A percentile compares a stretch with the other conserved stretches of the same genome.
Conservation (phyloP, 1,284 basidiomycete genomes). For the Tylopilus orsonianus region DNA sequence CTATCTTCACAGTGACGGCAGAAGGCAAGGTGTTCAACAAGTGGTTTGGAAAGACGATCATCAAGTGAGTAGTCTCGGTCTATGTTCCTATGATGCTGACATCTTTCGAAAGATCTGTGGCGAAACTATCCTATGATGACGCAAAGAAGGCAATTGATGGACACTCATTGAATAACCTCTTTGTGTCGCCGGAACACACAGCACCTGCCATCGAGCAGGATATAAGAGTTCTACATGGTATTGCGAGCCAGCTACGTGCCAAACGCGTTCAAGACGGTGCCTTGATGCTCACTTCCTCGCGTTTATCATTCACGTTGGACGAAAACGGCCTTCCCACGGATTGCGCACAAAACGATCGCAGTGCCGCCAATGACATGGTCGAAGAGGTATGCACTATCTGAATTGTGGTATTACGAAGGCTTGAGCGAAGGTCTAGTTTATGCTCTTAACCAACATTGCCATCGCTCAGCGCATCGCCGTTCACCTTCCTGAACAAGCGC, state of each 20-base stretch:
- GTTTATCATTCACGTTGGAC: slow-evolving; percentile 81
- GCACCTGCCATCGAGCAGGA: slow-evolving; percentile 71
- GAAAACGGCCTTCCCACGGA: slow-evolving; percentile 83
- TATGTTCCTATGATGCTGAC: slow-evolving; percentile 7
- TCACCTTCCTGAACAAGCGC: slow-evolving; percentile 90
- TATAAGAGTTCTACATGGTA: slow-evolving; percentile 65
- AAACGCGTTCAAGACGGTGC: slow-evolving; percentile 83
- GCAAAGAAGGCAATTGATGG: slow-evolving; percentile 85
- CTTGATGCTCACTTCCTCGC: slow-evolving; percentile 71
- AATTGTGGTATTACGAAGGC: background rate
- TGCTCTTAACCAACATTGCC: slow-evolving; percentile 88
- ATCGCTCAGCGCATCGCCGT: slow-evolving; percentile 93
- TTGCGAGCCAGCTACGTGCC: slow-evolving; percentile 75
- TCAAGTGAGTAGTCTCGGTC: slow-evolving; percentile 59
- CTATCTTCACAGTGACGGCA: slow-evolving; percentile 82
- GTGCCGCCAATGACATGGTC: slow-evolving; percentile 79
- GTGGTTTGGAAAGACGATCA: slow-evolving; percentile 91
- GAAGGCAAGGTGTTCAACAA: slow-evolving; percentile 84
- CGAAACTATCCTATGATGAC: slow-evolving; percentile 81
- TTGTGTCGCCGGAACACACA: slow-evolving; percentile 58
- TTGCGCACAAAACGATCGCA: slow-evolving; percentile 64
- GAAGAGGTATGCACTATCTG: slow-evolving; percentile 68
- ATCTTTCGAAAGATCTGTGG: slow-evolving; percentile 63
- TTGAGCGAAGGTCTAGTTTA: slow-evolving; percentile 60
- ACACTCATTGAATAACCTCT: slow-evolving; percentile 51